Conservation (phyloP, 1,139 yeast genomes). For the Yarrowia galli region DNA sequence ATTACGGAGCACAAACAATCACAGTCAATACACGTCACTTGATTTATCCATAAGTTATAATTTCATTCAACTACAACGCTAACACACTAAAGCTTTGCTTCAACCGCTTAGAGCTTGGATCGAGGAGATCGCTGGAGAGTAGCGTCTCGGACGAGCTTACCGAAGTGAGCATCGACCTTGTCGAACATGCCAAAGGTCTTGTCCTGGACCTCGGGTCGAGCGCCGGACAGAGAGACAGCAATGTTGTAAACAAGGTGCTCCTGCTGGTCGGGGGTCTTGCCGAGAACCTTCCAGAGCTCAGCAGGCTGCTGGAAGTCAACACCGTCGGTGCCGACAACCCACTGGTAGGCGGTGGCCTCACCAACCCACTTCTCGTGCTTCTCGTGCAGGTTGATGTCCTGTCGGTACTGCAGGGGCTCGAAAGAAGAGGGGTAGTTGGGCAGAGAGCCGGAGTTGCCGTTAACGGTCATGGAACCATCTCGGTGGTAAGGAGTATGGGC, state of each 20-base stretch:
- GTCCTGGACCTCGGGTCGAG: constrained; percentile 79
- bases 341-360: constrained; percentile 86
- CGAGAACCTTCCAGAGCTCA: constrained; percentile 74
- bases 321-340: constrained; percentile 70
- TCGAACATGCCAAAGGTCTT: constrained; percentile 78
- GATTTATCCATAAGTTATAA: constrained; percentile 17
- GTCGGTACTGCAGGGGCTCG: constrained; percentile 58
- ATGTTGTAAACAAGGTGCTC: constrained; percentile 83
- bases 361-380: constrained; percentile 90
- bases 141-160: constrained; percentile 67
- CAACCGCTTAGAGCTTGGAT: constrained; percentile 39
- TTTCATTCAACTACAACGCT: constrained; percentile 28
- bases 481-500: constrained; percentile 60
- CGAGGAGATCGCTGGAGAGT: constrained; percentile 64
- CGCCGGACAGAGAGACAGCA: constrained; percentile 74
- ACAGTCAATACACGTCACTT: too few species aligned
- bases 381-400: constrained; percentile 54
- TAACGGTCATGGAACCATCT: constrained; percentile 86
- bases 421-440: constrained; percentile 68
- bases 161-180: constrained; percentile 74
- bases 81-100: constrained; percentile 28
- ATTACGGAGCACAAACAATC: too few species aligned
- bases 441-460: constrained; percentile 76
- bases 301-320: constrained; percentile 75
- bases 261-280: constrained; percentile 66